Conservation (phyloP, 106 monocot genomes). For the Allium fistulosum region DNA sequence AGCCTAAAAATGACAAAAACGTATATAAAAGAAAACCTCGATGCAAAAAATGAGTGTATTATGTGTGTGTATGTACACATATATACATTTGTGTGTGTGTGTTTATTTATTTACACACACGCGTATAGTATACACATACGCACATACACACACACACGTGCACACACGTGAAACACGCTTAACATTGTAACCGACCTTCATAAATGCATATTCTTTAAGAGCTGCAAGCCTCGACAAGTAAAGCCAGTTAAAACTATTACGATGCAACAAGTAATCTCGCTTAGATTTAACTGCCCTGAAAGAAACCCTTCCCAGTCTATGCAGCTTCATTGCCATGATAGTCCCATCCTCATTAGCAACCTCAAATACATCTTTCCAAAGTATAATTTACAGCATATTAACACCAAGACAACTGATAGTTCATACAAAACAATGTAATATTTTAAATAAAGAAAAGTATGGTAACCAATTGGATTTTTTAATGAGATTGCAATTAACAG, state of each 20-base stretch:
- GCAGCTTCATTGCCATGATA: conserved; percentile 88
- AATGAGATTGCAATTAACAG: too few species aligned
- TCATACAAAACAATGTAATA: background rate
- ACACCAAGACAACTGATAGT: background rate
- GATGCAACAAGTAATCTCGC: conserved; percentile 81
- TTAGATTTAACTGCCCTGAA: conserved; percentile 96
- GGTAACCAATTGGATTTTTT: too few species aligned
- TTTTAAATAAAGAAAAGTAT: too few species aligned
- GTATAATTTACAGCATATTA: background rate
- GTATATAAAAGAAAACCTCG: background rate
- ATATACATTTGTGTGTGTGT: too few species aligned
- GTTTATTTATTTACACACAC: too few species aligned
- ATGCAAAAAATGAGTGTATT: background rate
- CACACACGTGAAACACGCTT: too few species aligned
- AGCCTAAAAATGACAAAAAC: conserved; percentile 25
- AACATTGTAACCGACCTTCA: conserved; percentile 56
- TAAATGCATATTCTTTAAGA: conserved; percentile 92
- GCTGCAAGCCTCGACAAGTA: conserved; percentile 96
- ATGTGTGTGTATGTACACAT: background rate
- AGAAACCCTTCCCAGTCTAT: conserved; percentile 87
- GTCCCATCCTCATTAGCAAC: conserved; percentile 94
- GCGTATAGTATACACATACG: too few species aligned
- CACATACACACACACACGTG: too few species aligned
- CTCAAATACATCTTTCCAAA: conserved; percentile 82
- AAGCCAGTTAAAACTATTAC: conserved; percentile 87